These are phyloP conservation scores for Trichoderma sp. DNA, from an alignment of 2,329 filamentous ascomycete genomes.

Conservation along the genomic window DNA sequence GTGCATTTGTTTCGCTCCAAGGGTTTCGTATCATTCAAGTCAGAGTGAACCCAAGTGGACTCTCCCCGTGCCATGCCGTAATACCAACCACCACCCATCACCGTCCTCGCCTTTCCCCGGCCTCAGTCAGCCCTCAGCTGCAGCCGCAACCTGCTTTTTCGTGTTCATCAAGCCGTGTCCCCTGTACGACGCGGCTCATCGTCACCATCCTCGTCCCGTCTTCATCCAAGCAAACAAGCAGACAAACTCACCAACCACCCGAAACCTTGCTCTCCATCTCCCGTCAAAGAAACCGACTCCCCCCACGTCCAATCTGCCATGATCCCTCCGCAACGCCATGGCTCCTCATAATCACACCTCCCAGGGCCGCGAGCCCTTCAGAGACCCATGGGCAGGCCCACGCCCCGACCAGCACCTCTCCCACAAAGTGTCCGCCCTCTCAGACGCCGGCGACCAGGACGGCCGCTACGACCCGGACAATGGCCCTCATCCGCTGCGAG, in stretches of 20 bases:
- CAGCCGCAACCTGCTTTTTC: too few species aligned
- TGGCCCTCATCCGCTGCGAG: conserved; percentile 36
- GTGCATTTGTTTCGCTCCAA: neutral
- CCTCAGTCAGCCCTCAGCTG: too few species aligned
- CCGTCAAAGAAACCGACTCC: too few species aligned
- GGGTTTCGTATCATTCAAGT: too few species aligned
- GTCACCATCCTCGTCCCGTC: neutral
- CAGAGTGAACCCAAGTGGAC: too few species aligned
- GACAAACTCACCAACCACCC: neutral
- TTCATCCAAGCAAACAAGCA: neutral
- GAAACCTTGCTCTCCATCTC: neutral
- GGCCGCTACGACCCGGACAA: conserved; percentile 36
- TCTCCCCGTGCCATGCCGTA: too few species aligned
- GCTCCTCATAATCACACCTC: conserved; percentile 38
- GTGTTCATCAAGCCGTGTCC: neutral
- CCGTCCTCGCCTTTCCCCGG: too few species aligned
- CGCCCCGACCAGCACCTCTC: conserved; percentile 32
- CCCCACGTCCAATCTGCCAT: conserved; percentile 32
- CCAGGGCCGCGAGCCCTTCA: conserved; percentile 38
- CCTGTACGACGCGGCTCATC: neutral
- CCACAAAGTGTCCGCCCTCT: conserved; percentile 42
- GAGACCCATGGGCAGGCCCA: conserved; percentile 31
- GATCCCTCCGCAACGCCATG: conserved; percentile 35
- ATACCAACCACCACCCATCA: too few species aligned
- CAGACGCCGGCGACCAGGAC: conserved; percentile 39